phyloP scores from a whole-genome alignment of 306 rosid genomes.

The Dalbergia oliveri region DNA sequence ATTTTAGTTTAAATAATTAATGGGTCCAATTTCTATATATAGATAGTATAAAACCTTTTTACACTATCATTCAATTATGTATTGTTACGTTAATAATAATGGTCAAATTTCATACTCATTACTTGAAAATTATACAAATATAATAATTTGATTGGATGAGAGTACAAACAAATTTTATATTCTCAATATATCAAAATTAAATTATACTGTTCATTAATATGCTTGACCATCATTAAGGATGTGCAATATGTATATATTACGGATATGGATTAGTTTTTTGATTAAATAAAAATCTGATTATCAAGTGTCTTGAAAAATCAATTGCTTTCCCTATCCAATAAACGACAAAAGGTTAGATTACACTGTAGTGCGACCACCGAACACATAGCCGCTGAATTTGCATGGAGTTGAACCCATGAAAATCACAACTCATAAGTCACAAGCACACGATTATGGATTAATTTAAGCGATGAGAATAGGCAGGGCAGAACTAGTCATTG shows the following conservation, averaged over 20 bases:
- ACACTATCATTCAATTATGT: no score
- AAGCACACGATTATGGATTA: slow-evolving; percentile 10
- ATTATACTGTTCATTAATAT: background rate
- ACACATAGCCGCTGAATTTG: slow-evolving; percentile 53
- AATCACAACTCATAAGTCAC: slow-evolving; percentile 43
- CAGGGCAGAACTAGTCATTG: slow-evolving; percentile 29
- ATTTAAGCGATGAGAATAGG: slow-evolving; percentile 30
- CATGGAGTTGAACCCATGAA: slow-evolving; percentile 46
- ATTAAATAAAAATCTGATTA: background rate
- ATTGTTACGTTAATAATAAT: no score
- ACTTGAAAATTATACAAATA: no score
- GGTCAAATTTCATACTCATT: no score
- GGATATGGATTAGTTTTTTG: background rate
- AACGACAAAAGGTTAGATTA: slow-evolving; percentile 54
- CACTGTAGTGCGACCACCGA: slow-evolving; percentile 55
- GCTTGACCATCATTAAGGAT: slow-evolving; percentile 20
- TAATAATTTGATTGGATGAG: no score
- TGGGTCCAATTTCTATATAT: no score
- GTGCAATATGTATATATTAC: slow-evolving; percentile 4
- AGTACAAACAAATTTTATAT: no score
- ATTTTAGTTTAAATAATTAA: background rate
- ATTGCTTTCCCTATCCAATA: slow-evolving; percentile 47
- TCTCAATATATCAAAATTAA: no score
- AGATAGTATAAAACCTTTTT: no score
- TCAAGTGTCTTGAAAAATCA: slow-evolving; percentile 17